Conservation (phyloP, 805 yeast species). For the Kodamaea lidongshanica region DNA sequence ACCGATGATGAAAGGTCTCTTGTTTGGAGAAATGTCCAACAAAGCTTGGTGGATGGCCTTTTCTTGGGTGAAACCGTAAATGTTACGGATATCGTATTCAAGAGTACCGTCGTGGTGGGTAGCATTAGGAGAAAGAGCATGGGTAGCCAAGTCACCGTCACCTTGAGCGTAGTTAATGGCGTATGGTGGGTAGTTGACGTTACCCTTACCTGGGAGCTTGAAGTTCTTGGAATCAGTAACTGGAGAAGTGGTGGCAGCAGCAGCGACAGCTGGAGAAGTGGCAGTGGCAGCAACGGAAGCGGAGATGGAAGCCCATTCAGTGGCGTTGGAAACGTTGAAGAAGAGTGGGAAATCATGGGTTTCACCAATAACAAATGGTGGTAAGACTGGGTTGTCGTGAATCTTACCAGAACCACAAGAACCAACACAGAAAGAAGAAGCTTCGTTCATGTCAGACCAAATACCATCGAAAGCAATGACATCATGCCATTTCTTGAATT, state of each 20-base stretch:
- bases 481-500: constrained; percentile 16
- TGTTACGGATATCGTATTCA: constrained; percentile 23
- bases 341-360: constrained; percentile 13
- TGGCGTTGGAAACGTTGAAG: constrained; percentile 13
- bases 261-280: constrained; percentile 7
- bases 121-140: constrained; percentile 24
- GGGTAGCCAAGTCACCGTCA: constrained; percentile 17
- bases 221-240: constrained; percentile 13
- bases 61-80: constrained; percentile 20
- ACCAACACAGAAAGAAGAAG: constrained; percentile 26
- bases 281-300: constrained; percentile 9
- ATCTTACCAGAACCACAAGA: constrained; percentile 20
- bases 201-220: constrained; percentile 20
- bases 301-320: constrained; percentile 14
- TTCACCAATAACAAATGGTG: constrained; percentile 13
- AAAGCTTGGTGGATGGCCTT: constrained; percentile 17
- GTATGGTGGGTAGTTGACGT: constrained; percentile 29
- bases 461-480: constrained; percentile 17
- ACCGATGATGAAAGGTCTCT: constrained; percentile 20
- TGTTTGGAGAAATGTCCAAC: constrained; percentile 13
- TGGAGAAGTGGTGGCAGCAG: constrained; percentile 9
- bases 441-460: constrained; percentile 24
- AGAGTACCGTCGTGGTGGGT: constrained; percentile 22
- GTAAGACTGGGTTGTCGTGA: constrained; percentile 15
- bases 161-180: constrained; percentile 23